Base-by-base conservation (phyloP, 768 basidiomycete species). In the Agaricus subrufescens region DNA sequence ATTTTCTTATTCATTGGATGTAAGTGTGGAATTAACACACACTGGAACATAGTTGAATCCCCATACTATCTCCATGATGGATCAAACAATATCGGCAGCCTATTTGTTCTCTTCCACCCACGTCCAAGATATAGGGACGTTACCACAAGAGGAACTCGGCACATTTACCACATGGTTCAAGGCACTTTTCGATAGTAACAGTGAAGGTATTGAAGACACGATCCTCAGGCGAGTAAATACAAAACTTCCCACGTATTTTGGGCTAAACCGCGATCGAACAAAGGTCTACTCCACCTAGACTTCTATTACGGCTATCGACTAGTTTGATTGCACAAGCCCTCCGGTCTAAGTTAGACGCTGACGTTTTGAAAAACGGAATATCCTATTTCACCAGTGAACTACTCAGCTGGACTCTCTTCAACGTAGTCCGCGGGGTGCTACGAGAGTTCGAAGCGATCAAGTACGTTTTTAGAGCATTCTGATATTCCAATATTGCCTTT, bases 201-300 rank as follows among this genome's bases (percentile, higher is more conserved):
- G 82, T 60, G 91, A 92, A 66, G 91, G 91, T 1, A 91, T 93
- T 27, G 91, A 92, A 61, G 91, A 93, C 62, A 84, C 80, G 12
- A 87, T 90, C 54, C 71, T 87, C 26, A 75, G 85, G 85, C 84
- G 68, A 61, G 54, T 49, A 11, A 39, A 37, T 30, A 39, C 26
- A 27, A 42, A 42, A 42, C 19, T 42, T 15, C 14, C 12, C 46
- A 8, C 19, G 23, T 34, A 23, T 23, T 26, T 15, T 51, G 29
- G 27, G 30, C 50, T 38, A 29, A 7, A 42, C 49, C 29, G 42
- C 15, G 5, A 8, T 45, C 38, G 46, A 12, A n/a, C 5, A 25
- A 53, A 91, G 89, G 54, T 81, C 86, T 7, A 91, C 87, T 3
- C 82, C 83, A 56, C 89, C 87, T 1, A 84, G 81, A 63, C 81